These are phyloP conservation scores for Umbelopsis sp. DNA, from an alignment of 192 early-diverging fungal genomes.

Conservation along the genomic window DNA sequence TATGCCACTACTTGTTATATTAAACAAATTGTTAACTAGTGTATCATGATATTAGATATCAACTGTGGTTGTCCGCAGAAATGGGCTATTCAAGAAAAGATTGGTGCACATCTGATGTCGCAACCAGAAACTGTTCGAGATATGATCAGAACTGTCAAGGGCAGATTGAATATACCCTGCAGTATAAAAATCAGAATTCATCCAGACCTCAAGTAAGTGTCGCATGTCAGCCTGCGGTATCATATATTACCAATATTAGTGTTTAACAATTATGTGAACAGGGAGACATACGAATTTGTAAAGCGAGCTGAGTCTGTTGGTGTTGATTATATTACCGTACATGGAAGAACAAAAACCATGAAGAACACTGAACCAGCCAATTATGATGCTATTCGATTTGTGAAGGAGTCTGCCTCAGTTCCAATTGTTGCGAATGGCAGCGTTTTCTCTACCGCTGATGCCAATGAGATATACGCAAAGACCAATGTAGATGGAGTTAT, in stretches of 20 bases:
- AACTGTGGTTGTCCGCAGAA: slow-evolving; percentile 98
- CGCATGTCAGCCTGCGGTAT: not conserved
- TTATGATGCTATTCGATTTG: slow-evolving; percentile 78
- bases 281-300: slow-evolving; percentile 85
- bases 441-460: slow-evolving; percentile 77
- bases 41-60: slow-evolving; percentile 48
- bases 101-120: slow-evolving; percentile 86
- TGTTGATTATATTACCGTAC: slow-evolving; percentile 87
- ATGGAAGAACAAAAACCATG: slow-evolving; percentile 84
- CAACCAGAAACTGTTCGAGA: slow-evolving; percentile 89
- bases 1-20: not conserved
- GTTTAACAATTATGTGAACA: slow-evolving; percentile 26
- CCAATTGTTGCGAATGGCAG: slow-evolving; percentile 92
- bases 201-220: slow-evolving; percentile 57
- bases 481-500: slow-evolving; percentile 91
- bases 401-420: slow-evolving; percentile 76
- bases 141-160: slow-evolving; percentile 84
- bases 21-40: not conserved
- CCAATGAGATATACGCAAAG: slow-evolving; percentile 68
- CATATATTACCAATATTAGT: not conserved
- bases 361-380: slow-evolving; percentile 83
- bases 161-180: slow-evolving; percentile 66
- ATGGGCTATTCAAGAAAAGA: slow-evolving; percentile 90
- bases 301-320: slow-evolving; percentile 83
- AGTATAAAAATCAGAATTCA: slow-evolving; percentile 92